Evolutionary conservation across 352 stramenopile species (phyloP), one percentile per base, ranked within the genome.

Genomic region (Phytophthora hybrid): DNA sequence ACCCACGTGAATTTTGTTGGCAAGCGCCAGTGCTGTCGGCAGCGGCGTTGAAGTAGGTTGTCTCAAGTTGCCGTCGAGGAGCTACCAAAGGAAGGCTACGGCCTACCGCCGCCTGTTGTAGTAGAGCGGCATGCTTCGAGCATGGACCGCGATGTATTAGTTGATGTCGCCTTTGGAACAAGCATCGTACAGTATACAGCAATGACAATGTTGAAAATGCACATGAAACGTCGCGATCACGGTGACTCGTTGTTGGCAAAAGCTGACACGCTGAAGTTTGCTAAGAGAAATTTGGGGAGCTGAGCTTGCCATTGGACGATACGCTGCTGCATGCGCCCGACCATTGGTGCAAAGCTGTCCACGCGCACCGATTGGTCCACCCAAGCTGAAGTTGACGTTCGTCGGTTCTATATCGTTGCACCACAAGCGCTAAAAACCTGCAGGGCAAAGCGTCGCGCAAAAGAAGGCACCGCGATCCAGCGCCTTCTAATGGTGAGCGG

Each of bases 391-490:
- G 26, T 32, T 58, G 19, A 58, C 51, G 51, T 18, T 57, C 51
- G 39, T 19, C 18, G 39, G 5, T 8, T 64, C 34, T 56, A 16
- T 64, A 26, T 55, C 3, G 58, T 26, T 32, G 51, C 8, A 26
- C 21, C 47, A 41, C 47, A 54, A n/a, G 47, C 51, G 51, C 23
- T 37, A 61, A 61, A 61, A 11, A 61, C 19, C 21, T 39, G 59
- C 46, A n/a, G 18, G 47, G 8, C 47, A 26, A 32, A 59, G 32
- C 56, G 31, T 29, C 39, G 59, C 32, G 51, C 61, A 68, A 53
- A 60, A 61, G 60, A 67, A 59, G 59, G n/a, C 29, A 31, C 10
- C 6, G 54, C 54, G 54, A 59, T 59, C 31, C 54, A 59, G 31
- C 47, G 44, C 16, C 44, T n/a, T 8, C 23, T 41, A 41, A 41